Percentiles rank a stretch among this genome's conserved stretches.
Evolutionary conservation across 2,329 filamentous ascomycete genomes (phyloP).

Genomic region (Verticillium tricorpus): DNA sequence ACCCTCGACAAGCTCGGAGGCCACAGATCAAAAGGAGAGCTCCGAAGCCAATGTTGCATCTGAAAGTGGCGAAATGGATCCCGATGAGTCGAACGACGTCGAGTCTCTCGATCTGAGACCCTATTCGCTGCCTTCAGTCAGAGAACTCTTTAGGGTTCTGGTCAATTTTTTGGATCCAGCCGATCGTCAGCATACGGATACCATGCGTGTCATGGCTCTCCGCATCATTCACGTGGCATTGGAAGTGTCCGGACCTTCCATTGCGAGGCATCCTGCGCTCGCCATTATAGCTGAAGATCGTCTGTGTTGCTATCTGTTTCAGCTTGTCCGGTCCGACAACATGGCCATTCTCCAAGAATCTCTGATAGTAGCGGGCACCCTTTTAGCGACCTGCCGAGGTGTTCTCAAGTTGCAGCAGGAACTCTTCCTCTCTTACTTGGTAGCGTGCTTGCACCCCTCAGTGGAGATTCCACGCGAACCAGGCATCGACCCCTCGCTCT

Average conservation of each 20-base stretch:
- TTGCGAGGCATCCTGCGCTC: conserved; percentile 84
- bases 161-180: conserved; percentile 93
- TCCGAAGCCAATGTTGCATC: not conserved
- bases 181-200: conserved; percentile 86
- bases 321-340: conserved; percentile 92
- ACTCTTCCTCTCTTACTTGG: conserved; percentile 88
- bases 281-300: conserved; percentile 88
- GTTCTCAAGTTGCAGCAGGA: conserved; percentile 96
- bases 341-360: conserved; percentile 93
- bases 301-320: conserved; percentile 90
- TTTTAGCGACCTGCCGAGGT: conserved; percentile 83
- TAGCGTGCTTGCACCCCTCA: conserved; percentile 89
- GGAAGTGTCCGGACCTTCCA: conserved; percentile 92
- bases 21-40: not conserved
- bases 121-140: conserved; percentile 89
- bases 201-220: conserved; percentile 94
- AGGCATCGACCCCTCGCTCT: conserved; percentile 85
- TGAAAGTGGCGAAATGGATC: not conserved
- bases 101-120: conserved; percentile 65
- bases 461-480: conserved; percentile 89
- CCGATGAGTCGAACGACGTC: conserved; percentile 20
- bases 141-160: conserved; percentile 88
- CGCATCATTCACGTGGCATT: conserved; percentile 96
- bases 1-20: not conserved
- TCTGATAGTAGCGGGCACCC: conserved; percentile 82